Evolutionary conservation across 768 basidiomycete genomes (phyloP).

Genomic region (Termitomyces sp.): DNA sequence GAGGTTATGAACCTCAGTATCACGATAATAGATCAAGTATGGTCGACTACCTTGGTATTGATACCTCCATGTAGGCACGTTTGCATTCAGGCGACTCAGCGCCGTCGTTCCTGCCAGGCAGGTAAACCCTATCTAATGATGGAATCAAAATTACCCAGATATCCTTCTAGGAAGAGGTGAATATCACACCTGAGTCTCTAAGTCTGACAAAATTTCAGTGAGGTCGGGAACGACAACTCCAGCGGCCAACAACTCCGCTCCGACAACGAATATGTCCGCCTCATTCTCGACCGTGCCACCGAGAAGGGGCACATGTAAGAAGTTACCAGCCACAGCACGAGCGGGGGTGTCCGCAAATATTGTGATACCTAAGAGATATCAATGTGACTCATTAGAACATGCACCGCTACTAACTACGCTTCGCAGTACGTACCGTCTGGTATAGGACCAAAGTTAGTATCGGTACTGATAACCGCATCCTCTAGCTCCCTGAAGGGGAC

Average conservation of each 20-base stretch:
- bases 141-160: neutral
- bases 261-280: conserved; percentile 32
- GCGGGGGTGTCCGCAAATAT: conserved; percentile 27
- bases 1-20: neutral
- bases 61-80: conserved; percentile 20
- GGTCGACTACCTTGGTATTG: conserved; percentile 23
- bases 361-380: conserved; percentile 24
- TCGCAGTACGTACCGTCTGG: conserved; percentile 27
- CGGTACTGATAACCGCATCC: conserved; percentile 28
- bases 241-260: conserved; percentile 22
- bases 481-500: conserved; percentile 28
- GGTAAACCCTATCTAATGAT: conserved; percentile 19
- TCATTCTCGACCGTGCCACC: conserved; percentile 32
- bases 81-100: conserved; percentile 25
- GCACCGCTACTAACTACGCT: neutral
- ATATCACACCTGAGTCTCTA: conserved; percentile 26
- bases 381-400: neutral
- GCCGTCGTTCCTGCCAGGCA: conserved; percentile 28
- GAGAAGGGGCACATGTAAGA: conserved; percentile 19
- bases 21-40: neutral
- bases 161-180: neutral
- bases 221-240: conserved; percentile 27
- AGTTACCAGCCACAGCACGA: conserved; percentile 19
- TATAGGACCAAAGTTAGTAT: conserved; percentile 25
- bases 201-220: conserved; percentile 27